phyloP scores from a whole-genome alignment of 202 grass and related monocot genomes.

The Setaria viridis region DNA sequence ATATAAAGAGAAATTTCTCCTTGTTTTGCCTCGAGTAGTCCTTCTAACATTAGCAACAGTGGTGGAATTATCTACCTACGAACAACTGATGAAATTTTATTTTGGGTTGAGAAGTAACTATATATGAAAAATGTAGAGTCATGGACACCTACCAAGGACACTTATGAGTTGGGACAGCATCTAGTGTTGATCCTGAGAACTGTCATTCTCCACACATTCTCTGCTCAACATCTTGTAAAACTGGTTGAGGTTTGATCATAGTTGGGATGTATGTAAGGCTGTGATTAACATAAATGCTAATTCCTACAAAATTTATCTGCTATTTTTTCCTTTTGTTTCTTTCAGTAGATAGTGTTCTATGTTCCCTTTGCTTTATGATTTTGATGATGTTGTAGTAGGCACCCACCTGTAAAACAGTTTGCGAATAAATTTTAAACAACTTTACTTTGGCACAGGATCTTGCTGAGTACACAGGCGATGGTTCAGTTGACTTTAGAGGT shows the following conservation, averaged over 20 bases:
- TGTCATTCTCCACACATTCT: background rate
- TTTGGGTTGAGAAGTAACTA: background rate
- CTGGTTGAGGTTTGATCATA: background rate
- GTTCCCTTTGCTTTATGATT: conserved; percentile 5
- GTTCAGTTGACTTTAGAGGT: conserved; percentile 67
- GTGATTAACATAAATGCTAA: background rate
- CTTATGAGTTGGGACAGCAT: background rate
- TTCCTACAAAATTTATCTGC: background rate
- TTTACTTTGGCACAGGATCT: conserved; percentile 53
- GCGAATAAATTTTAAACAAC: background rate
- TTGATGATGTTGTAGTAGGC: conserved; percentile 3
- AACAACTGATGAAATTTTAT: background rate
- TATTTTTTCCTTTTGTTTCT: conserved; percentile 3
- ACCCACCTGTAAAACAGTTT: background rate
- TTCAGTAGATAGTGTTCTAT: conserved; percentile 32
- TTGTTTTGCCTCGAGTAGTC: background rate
- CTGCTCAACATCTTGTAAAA: conserved; percentile 13
- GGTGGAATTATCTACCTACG: background rate
- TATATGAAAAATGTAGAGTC: background rate
- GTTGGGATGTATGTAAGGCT: background rate
- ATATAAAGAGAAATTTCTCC: background rate
- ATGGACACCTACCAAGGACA: background rate
- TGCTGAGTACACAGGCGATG: conserved; percentile 59
- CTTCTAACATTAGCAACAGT: background rate
- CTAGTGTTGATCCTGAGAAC: conserved; percentile 19